phyloP scores from a whole-genome alignment of 2,329 filamentous ascomycete genomes.

The Knufia petricola region DNA sequence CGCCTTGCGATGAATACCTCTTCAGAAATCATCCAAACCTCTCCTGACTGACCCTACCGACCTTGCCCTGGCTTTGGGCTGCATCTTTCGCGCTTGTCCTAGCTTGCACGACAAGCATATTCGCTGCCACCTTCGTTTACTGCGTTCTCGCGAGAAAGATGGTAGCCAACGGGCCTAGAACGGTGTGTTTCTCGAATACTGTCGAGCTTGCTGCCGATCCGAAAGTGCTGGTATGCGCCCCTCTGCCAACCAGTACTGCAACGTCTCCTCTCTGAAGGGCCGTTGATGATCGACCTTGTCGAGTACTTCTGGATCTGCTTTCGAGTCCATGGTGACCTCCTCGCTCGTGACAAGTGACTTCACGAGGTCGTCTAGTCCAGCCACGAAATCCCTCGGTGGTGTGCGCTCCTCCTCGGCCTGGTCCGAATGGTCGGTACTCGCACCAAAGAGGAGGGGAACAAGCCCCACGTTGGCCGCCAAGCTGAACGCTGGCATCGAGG shows the following conservation, averaged over 20 bases:
- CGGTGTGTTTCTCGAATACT: not conserved
- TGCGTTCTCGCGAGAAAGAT: constrained; percentile 4
- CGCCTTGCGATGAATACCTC: too few relatives aligned
- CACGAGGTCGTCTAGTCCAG: not conserved
- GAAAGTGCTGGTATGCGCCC: not conserved
- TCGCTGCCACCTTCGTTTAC: constrained; percentile 1
- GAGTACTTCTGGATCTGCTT: not conserved
- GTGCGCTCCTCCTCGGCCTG: not conserved
- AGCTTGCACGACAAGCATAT: constrained; percentile 6
- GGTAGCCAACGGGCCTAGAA: not conserved
- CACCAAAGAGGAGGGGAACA: constrained; percentile 76
- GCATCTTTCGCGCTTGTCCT: not conserved
- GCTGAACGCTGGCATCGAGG: constrained; percentile 64
- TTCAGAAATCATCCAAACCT: not conserved
- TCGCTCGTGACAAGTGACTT: constrained; percentile 1
- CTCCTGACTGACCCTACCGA: constrained; percentile 1
- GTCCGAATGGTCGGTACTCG: not conserved
- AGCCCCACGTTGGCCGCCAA: constrained; percentile 76
- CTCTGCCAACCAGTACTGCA: constrained; percentile 4
- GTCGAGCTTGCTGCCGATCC: not conserved
- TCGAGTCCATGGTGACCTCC: not conserved
- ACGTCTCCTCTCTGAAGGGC: constrained; percentile 1
- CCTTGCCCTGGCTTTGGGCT: not conserved
- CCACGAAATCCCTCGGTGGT: not conserved
- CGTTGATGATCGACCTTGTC: constrained; percentile 4